Evolutionary conservation across 192 early-diverging fungal species (phyloP), one percentile per base, ranked within the genome.

Genomic region (Funneliformis mosseae): DNA sequence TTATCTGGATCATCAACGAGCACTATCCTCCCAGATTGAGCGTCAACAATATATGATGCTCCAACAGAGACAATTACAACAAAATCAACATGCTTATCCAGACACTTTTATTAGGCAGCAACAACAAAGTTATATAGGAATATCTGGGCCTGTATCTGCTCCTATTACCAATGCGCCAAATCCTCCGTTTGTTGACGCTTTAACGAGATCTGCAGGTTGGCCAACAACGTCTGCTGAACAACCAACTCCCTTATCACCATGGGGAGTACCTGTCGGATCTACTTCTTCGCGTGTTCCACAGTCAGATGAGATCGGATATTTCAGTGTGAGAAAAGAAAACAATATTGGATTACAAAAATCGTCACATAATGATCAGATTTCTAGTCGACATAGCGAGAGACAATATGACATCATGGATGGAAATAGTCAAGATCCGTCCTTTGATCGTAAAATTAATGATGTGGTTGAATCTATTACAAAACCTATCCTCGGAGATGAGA

Each of bases 1-100:
- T 16, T 79, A 25, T 59, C 12, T 79, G 28, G 78, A 79, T 28
- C 76, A 77, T 64, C 78, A 79, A 61, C 80, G 85, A 8, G 67
- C 79, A 45, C 76, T 84, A 9, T 68, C 45, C n/a, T 83, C 84
- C 45, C 83, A 89, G 41, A 46, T 87, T 27, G 87, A 89, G 38
- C 74, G 83, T 43, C 80, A 85, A 59, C 48, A 73, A 46, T 79
- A 80, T 3, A 80, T 84, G 18, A 41, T 86, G 76, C 85, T 86
- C 23, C 83, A 83, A 42, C 61, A 79, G 48, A 78, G 50, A 39
- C 83, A 80, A 38, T 55, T 80, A 48, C 74, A 70, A 42, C 60
- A 78, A 50, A 72, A 81, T 46, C 82, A 81, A 33, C 77, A 81
- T 27, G 70, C 75, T 27, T 80, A 86, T 25, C 82, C 75, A 7